These are phyloP conservation scores for Pseudomassariella vexata DNA, from an alignment of 2,329 filamentous ascomycete genomes.

Conservation along the genomic window DNA sequence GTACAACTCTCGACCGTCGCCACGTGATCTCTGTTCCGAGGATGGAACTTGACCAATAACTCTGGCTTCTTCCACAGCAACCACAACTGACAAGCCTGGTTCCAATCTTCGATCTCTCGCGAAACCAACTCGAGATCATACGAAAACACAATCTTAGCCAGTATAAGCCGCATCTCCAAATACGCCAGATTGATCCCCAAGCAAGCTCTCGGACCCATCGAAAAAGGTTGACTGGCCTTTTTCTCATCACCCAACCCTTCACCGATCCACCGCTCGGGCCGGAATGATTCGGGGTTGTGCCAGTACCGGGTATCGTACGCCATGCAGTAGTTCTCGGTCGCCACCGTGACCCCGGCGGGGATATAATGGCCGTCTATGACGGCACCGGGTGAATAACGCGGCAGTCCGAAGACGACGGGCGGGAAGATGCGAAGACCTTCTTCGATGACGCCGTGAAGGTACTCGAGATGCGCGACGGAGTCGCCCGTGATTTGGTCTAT, in stretches of 20 bases:
- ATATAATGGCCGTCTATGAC: slow-evolving; percentile 13
- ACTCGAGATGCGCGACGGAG: no score
- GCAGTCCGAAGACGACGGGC: not conserved
- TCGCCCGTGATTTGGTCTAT: no score
- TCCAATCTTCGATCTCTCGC: not conserved
- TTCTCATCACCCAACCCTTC: slow-evolving; percentile 9
- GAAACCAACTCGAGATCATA: slow-evolving; percentile 29
- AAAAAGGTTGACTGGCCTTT: slow-evolving; percentile 17
- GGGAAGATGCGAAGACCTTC: not conserved
- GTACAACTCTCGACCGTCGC: no score
- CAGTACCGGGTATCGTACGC: slow-evolving; percentile 11
- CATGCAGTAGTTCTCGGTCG: slow-evolving; percentile 1
- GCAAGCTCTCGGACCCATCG: slow-evolving; percentile 14
- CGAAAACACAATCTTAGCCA: slow-evolving; percentile 29
- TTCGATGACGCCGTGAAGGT: not conserved
- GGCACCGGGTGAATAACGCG: slow-evolving; percentile 9
- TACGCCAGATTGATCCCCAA: slow-evolving; percentile 25
- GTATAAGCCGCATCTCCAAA: slow-evolving; percentile 29
- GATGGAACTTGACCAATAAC: slow-evolving; percentile 1
- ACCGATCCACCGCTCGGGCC: slow-evolving; percentile 17
- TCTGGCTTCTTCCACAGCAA: not conserved
- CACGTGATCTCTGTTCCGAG: no score
- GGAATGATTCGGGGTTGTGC: slow-evolving; percentile 13
- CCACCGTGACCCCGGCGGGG: slow-evolving; percentile 9
- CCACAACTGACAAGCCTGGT: not conserved